phyloP scores from a whole-genome alignment of 2,329 filamentous ascomycete species.

The Aciculosporium take region DNA sequence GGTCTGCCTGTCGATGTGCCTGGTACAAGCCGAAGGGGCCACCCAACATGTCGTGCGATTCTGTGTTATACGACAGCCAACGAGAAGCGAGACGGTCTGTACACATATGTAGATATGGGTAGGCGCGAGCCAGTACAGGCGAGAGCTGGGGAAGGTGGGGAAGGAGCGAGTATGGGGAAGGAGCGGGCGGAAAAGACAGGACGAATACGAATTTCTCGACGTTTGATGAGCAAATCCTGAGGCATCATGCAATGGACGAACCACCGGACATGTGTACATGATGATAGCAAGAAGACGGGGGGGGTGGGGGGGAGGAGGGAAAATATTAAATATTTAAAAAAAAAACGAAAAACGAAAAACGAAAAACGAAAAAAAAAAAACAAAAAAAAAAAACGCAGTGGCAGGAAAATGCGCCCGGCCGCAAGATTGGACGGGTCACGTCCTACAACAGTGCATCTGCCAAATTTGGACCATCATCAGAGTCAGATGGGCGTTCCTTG shows the following conservation, averaged over 20 bases:
- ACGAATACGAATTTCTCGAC: not conserved
- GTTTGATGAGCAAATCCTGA: not conserved
- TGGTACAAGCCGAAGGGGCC: not conserved
- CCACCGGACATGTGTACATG: not conserved
- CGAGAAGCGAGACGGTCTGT: not conserved
- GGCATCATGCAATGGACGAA: not conserved
- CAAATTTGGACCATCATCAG: not conserved
- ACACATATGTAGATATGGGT: not conserved
- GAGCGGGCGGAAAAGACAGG: not conserved
- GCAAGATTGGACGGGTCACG: constrained; percentile 2
- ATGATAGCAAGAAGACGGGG: too few relatives aligned
- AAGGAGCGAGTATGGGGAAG: not conserved
- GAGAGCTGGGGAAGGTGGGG: not conserved
- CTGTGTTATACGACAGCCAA: not conserved
- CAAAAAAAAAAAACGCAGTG: not conserved
- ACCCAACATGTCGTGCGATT: not conserved
- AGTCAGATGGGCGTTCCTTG: too few relatives aligned
- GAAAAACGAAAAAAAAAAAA: not conserved
- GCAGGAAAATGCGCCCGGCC: not conserved
- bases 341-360: too few relatives aligned
- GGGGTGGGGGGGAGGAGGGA: too few relatives aligned
- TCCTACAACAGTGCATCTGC: not conserved
- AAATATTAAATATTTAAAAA: too few relatives aligned
- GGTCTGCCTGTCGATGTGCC: not conserved
- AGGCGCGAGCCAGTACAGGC: not conserved